A percentile compares a stretch with the other conserved stretches of the same genome.
These are phyloP conservation scores for Iberis amara DNA, from an alignment of 441 rosid species.

Conservation along the genomic window DNA sequence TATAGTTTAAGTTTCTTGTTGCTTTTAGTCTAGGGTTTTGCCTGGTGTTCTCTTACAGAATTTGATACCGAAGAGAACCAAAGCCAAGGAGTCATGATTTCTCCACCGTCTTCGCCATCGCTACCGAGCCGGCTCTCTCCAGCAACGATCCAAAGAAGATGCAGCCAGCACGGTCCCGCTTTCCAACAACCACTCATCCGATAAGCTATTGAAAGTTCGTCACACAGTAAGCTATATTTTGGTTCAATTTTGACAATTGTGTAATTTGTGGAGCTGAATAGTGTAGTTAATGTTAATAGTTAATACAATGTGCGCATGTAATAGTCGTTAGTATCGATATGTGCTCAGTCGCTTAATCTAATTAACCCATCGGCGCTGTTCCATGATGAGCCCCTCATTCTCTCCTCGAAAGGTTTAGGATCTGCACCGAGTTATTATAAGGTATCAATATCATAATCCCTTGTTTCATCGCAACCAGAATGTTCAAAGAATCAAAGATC, in stretches of 20 bases:
- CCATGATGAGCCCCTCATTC: slow-evolving; percentile 35
- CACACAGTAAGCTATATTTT: slow-evolving; percentile 44
- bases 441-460: slow-evolving; percentile 38
- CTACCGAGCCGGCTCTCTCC: slow-evolving; percentile 39
- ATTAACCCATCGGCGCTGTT: slow-evolving; percentile 37
- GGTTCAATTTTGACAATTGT: too few relatives aligned
- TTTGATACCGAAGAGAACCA: too few relatives aligned
- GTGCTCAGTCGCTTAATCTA: slow-evolving; percentile 54
- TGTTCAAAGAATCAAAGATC: neutral
- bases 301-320: too few relatives aligned
- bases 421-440: slow-evolving; percentile 51
- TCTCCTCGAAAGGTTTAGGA: slow-evolving; percentile 46
- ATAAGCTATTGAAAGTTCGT: slow-evolving; percentile 54
- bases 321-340: slow-evolving; percentile 49
- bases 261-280: too few relatives aligned
- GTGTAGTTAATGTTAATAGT: too few relatives aligned
- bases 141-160: too few relatives aligned
- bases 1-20: too few relatives aligned
- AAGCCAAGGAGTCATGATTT: slow-evolving; percentile 27
- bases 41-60: too few relatives aligned
- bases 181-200: slow-evolving; percentile 66
- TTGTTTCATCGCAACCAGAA: neutral
- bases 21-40: too few relatives aligned
- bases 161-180: slow-evolving; percentile 37
- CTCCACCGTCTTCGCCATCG: slow-evolving; percentile 36